Percentiles rank a stretch among this genome's conserved stretches.
Conservation (phyloP, 495 filamentous ascomycete species). For the Penicillium canescens region DNA sequence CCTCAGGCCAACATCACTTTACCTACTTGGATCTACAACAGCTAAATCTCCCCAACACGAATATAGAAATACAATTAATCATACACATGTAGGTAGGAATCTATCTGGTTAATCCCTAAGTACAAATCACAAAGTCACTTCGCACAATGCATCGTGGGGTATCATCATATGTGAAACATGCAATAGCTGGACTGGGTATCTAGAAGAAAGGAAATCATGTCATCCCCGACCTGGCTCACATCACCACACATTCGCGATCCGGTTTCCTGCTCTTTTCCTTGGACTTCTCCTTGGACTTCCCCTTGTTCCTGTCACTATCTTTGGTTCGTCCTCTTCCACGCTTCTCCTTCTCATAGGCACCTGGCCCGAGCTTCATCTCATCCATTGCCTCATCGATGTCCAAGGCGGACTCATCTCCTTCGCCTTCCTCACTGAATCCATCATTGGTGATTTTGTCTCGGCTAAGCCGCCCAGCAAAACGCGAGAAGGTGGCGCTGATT, state of each 20-base stretch:
- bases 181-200: constrained; percentile 13
- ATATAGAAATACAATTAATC: background rate
- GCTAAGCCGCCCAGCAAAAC: constrained; percentile 57
- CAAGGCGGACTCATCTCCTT: constrained; percentile 25
- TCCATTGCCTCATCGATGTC: constrained; percentile 30
- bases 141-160: constrained; percentile 22
- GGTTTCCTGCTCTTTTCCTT: constrained; percentile 51
- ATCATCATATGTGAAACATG: constrained; percentile 22
- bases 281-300: constrained; percentile 40
- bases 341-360: constrained; percentile 30
- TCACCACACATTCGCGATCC: constrained; percentile 71
- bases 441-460: constrained; percentile 41
- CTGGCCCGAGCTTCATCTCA: constrained; percentile 27
- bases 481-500: constrained; percentile 65
- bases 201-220: constrained; percentile 3
- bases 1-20: constrained; percentile 8
- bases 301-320: constrained; percentile 21
- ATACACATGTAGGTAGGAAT: background rate
- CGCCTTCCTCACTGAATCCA: constrained; percentile 26
- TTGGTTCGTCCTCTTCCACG: constrained; percentile 29
- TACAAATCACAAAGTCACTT: background rate
- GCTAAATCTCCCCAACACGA: background rate
- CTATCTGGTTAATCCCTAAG: background rate
- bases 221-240: constrained; percentile 36
- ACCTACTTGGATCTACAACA: background rate